Conservation (phyloP, 2,329 filamentous ascomycete genomes). For the Lojkania enalia region DNA sequence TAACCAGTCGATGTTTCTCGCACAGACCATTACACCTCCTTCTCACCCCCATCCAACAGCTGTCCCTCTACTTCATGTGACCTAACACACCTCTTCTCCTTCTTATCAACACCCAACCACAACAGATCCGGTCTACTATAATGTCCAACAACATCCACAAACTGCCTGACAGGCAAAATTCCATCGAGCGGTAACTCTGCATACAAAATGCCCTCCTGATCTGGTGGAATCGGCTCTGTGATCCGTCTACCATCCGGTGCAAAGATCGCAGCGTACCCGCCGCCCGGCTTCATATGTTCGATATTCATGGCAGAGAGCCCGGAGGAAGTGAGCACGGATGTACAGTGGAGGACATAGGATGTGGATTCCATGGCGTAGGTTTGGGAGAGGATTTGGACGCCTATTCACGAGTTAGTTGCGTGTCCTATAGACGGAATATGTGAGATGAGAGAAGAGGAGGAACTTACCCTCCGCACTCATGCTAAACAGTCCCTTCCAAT, state of each 20-base stretch:
- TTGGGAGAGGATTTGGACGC: slow-evolving; percentile 52
- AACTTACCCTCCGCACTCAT: slow-evolving; percentile 43
- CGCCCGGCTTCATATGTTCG: slow-evolving; percentile 43
- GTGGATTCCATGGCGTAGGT: slow-evolving; percentile 61
- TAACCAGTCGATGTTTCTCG: no score
- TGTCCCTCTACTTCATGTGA: slow-evolving; percentile 5
- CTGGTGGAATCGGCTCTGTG: slow-evolving; percentile 43
- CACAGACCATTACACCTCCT: no score
- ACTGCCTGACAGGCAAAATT: slow-evolving; percentile 47
- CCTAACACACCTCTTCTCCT: slow-evolving; percentile 34
- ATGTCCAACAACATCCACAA: slow-evolving; percentile 54
- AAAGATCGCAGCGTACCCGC: slow-evolving; percentile 56
- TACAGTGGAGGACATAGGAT: slow-evolving; percentile 59
- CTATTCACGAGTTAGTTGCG: slow-evolving; percentile 19
- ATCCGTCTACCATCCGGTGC: slow-evolving; percentile 57
- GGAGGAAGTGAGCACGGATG: slow-evolving; percentile 51
- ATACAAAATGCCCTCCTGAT: slow-evolving; percentile 54
- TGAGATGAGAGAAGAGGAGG: no score
- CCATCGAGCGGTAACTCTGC: slow-evolving; percentile 56
- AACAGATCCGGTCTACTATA: slow-evolving; percentile 57
- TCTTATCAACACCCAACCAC: slow-evolving; percentile 52
- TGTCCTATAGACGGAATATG: no score
- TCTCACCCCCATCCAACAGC: no score
- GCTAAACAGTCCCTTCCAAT: slow-evolving; percentile 36
- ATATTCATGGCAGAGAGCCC: slow-evolving; percentile 52